These are phyloP conservation scores for Phytophthora macrochlamydospora DNA, from an alignment of 352 stramenopile species.

Conservation along the genomic window DNA sequence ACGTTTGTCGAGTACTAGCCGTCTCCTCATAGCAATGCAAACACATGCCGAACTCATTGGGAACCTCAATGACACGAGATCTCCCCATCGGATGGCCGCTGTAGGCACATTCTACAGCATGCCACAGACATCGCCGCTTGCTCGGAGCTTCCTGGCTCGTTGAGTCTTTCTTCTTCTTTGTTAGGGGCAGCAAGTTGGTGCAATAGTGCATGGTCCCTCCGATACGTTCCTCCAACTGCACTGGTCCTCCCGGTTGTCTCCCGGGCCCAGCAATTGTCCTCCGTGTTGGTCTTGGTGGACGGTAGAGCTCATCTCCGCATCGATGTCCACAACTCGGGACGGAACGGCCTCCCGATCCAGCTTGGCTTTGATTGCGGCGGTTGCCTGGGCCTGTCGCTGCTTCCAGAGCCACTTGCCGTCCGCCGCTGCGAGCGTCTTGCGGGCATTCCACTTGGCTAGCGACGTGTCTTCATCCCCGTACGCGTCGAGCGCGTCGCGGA, in stretches of 20 bases:
- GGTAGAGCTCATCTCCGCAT: constrained; percentile 38
- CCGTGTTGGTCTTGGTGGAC: constrained; percentile 25
- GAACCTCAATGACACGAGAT: constrained; percentile 54
- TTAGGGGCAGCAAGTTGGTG: constrained; percentile 39
- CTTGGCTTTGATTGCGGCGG: constrained; percentile 42
- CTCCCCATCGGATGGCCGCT: constrained; percentile 53
- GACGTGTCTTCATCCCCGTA: constrained; percentile 56
- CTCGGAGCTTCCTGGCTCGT: background rate
- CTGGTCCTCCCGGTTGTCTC: constrained; percentile 13
- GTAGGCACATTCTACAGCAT: constrained; percentile 49
- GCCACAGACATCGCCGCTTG: constrained; percentile 56
- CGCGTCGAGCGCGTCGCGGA: constrained; percentile 58
- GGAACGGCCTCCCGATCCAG: constrained; percentile 41
- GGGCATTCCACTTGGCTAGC: constrained; percentile 58
- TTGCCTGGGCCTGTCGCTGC: constrained; percentile 32
- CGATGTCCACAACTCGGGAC: constrained; percentile 34
- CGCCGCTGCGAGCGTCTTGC: constrained; percentile 41
- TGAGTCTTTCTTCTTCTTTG: constrained; percentile 17
- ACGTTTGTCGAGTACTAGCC: constrained; percentile 39
- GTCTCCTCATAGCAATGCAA: constrained; percentile 62
- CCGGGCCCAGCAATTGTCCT: constrained; percentile 13
- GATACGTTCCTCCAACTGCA: constrained; percentile 52
- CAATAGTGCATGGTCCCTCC: constrained; percentile 56
- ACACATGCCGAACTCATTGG: constrained; percentile 65
- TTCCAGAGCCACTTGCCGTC: constrained; percentile 61